These are phyloP conservation scores for Sicyos baderoa DNA, from an alignment of 306 rosid species.

Conservation along the genomic window DNA sequence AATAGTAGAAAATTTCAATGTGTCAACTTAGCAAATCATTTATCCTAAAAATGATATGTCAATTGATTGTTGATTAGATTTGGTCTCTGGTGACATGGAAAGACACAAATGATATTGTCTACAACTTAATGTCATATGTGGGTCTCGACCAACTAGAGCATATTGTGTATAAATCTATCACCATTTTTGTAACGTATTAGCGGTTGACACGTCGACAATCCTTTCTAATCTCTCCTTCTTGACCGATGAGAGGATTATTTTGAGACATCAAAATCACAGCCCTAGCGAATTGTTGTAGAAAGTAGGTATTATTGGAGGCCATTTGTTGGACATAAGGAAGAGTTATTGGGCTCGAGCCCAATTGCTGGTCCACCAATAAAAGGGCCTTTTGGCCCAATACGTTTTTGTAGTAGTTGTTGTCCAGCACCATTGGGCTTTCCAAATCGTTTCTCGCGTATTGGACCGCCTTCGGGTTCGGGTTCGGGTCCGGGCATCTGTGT, in stretches of 20 bases:
- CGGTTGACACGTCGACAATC: slow-evolving; percentile 59
- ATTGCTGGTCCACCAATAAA: slow-evolving; percentile 49
- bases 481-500: slow-evolving; percentile 55
- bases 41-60: too few species aligned
- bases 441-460: slow-evolving; percentile 55
- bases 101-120: too few species aligned
- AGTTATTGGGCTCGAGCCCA: slow-evolving; percentile 51
- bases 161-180: too few species aligned
- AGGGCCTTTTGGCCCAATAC: slow-evolving; percentile 57
- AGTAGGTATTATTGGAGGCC: slow-evolving; percentile 59
- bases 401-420: slow-evolving; percentile 74
- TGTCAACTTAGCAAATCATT: too few species aligned
- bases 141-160: too few species aligned
- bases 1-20: too few species aligned
- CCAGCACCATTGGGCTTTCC: slow-evolving; percentile 56
- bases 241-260: slow-evolving; percentile 44
- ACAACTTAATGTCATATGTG: too few species aligned
- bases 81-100: too few species aligned
- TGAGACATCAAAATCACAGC: slow-evolving; percentile 51
- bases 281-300: slow-evolving; percentile 55
- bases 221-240: slow-evolving; percentile 63
- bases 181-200: neutral
- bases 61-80: too few species aligned
- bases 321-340: slow-evolving; percentile 55
- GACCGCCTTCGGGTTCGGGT: slow-evolving; percentile 52